Conservation (phyloP, 345 rosid species). For the Kernera saxatilis region DNA sequence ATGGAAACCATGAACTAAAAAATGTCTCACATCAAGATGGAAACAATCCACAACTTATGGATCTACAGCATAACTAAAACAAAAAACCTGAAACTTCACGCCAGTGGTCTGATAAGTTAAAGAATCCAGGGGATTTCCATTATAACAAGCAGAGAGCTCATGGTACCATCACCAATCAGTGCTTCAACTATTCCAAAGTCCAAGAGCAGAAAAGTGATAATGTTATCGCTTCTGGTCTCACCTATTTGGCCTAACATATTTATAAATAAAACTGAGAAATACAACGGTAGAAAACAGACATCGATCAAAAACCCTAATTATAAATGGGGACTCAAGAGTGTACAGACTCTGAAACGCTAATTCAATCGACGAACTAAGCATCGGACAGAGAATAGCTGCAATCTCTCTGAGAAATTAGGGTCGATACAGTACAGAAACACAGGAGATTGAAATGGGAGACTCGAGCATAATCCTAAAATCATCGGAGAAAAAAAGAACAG, state of each 20-base stretch:
- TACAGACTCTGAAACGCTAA: neutral
- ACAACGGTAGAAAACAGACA: neutral
- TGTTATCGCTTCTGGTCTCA: neutral
- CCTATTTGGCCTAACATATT: neutral
- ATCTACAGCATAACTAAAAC: neutral
- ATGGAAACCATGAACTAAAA: neutral
- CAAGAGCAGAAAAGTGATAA: neutral
- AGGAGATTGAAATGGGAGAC: neutral
- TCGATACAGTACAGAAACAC: neutral
- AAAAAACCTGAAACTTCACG: neutral
- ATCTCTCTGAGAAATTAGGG: neutral
- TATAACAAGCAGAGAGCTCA: neutral
- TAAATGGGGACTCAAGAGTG: neutral
- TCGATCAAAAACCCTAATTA: conserved; percentile 24
- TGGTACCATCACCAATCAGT: neutral
- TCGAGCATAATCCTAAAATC: neutral
- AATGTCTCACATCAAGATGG: neutral
- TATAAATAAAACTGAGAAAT: neutral
- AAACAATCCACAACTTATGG: neutral
- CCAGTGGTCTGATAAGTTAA: neutral
- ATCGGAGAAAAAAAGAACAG: neutral
- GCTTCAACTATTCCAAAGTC: neutral
- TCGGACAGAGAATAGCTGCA: neutral
- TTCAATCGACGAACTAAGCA: neutral
- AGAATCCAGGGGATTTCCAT: neutral